Percentiles rank a stretch among this genome's conserved stretches.
These are phyloP conservation scores for Mycogone perniciosa DNA, from an alignment of 2,329 filamentous ascomycete species.

Conservation along the genomic window DNA sequence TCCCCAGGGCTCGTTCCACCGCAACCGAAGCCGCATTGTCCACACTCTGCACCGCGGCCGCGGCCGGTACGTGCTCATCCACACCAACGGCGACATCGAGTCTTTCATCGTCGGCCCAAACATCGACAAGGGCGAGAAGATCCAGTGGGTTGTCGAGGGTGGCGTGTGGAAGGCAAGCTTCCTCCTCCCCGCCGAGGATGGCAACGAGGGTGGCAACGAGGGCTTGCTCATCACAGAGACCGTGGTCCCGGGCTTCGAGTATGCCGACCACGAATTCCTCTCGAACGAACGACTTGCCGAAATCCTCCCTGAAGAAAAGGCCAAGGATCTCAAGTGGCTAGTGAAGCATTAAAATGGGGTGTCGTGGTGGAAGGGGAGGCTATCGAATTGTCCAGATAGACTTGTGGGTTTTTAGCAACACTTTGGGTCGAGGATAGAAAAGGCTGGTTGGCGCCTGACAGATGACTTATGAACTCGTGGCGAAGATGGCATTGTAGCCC, in stretches of 20 bases:
- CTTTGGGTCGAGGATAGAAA: not conserved
- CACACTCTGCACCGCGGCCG: conserved; percentile 60
- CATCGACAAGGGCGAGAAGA: conserved; percentile 49
- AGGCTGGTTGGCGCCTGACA: too few relatives aligned
- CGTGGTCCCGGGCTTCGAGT: conserved; percentile 63
- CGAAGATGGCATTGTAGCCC: too few relatives aligned
- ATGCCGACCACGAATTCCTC: conserved; percentile 61
- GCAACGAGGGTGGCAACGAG: conserved; percentile 29
- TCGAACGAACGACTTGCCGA: conserved; percentile 40
- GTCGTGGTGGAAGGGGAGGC: not conserved
- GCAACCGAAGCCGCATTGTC: conserved; percentile 55
- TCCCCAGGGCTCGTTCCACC: conserved; percentile 56
- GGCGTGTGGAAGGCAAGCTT: conserved; percentile 61
- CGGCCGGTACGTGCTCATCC: conserved; percentile 58
- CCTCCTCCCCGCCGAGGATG: conserved; percentile 39
- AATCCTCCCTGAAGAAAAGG: conserved; percentile 46
- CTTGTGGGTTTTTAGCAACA: not conserved
- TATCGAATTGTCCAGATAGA: not conserved
- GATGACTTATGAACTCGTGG: too few relatives aligned
- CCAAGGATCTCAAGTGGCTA: conserved; percentile 42
- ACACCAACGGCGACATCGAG: conserved; percentile 53
- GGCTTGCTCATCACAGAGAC: conserved; percentile 62
- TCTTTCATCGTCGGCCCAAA: conserved; percentile 57
- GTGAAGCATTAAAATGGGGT: conserved; percentile 21
- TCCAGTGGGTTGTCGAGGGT: conserved; percentile 65